These are phyloP conservation scores for Colletotrichum costaricense DNA, from an alignment of 2,329 filamentous ascomycete genomes.

Conservation along the genomic window DNA sequence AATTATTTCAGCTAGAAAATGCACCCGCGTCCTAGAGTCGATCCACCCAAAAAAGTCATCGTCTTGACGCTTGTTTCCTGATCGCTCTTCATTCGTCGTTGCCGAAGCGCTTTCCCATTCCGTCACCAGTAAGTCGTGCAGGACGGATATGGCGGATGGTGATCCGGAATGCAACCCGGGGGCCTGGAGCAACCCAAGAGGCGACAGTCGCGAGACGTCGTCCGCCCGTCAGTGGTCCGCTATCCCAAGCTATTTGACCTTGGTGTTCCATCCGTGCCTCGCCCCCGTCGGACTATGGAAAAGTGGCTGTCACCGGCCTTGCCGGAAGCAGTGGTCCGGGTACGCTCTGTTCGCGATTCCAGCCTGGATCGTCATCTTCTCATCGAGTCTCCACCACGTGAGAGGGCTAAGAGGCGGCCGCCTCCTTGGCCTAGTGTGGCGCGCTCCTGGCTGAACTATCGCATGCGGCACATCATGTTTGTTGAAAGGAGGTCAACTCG, in stretches of 20 bases:
- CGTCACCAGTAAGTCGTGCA: background rate
- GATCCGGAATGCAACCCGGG: background rate
- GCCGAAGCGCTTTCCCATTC: background rate
- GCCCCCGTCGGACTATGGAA: background rate
- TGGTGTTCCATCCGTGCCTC: constrained; percentile 13
- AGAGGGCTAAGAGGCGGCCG: background rate
- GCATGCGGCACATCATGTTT: constrained; percentile 17
- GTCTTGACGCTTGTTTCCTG: background rate
- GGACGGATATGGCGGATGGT: background rate
- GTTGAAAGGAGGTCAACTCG: background rate
- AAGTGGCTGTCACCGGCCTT: background rate
- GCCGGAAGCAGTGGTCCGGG: constrained; percentile 15
- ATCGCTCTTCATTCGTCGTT: background rate
- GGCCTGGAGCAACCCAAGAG: constrained; percentile 10
- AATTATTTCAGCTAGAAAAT: background rate
- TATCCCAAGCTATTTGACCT: background rate
- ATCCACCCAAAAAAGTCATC: background rate
- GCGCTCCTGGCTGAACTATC: constrained; percentile 11
- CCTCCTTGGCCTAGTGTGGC: constrained; percentile 1
- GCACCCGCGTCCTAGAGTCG: background rate
- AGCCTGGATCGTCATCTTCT: constrained; percentile 9
- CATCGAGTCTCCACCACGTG: constrained; percentile 4
- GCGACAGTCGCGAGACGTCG: background rate
- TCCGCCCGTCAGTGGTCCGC: background rate
- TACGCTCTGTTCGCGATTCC: constrained; percentile 5